Percentiles rank a stretch among this genome's conserved stretches.
phyloP scores from a whole-genome alignment of 495 filamentous ascomycete genomes.

The Penicillium macrosclerotiorum region DNA sequence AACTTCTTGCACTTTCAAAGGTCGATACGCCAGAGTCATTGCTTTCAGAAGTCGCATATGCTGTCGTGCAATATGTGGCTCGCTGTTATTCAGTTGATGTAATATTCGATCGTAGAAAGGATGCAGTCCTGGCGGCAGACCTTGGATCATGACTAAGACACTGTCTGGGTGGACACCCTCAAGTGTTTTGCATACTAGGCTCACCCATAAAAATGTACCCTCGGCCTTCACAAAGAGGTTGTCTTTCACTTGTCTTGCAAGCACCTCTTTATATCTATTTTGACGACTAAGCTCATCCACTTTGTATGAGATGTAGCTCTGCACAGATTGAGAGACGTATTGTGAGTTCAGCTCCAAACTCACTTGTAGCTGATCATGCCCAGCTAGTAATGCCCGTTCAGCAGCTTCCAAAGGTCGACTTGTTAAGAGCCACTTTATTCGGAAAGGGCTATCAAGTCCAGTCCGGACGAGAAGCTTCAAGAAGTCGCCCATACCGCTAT shows the following conservation, averaged over 20 bases:
- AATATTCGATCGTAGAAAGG: conserved; percentile 12
- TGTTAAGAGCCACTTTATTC: conserved; percentile 28
- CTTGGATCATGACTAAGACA: conserved; percentile 3
- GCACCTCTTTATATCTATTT: neutral
- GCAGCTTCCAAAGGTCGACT: conserved; percentile 22
- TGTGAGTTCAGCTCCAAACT: conserved; percentile 19
- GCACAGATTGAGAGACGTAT: conserved; percentile 9
- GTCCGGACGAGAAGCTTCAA: conserved; percentile 26
- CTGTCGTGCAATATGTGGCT: neutral
- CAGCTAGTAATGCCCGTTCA: conserved; percentile 13
- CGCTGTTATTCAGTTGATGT: conserved; percentile 2
- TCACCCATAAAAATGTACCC: conserved; percentile 34
- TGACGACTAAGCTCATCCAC: conserved; percentile 11
- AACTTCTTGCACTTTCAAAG: conserved; percentile 7
- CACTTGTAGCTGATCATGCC: conserved; percentile 6
- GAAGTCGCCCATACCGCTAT: conserved; percentile 27
- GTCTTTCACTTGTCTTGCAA: conserved; percentile 6
- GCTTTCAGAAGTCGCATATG: conserved; percentile 5
- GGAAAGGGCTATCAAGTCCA: conserved; percentile 8
- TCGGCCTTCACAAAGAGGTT: conserved; percentile 23
- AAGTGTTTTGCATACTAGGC: conserved; percentile 21
- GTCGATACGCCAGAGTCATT: conserved; percentile 9
- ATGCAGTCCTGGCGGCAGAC: conserved; percentile 5
- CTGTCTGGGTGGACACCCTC: conserved; percentile 7
- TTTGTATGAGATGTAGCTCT: conserved; percentile 33